Conservation (phyloP, 768 basidiomycete species). For the Suillus sp. region DNA sequence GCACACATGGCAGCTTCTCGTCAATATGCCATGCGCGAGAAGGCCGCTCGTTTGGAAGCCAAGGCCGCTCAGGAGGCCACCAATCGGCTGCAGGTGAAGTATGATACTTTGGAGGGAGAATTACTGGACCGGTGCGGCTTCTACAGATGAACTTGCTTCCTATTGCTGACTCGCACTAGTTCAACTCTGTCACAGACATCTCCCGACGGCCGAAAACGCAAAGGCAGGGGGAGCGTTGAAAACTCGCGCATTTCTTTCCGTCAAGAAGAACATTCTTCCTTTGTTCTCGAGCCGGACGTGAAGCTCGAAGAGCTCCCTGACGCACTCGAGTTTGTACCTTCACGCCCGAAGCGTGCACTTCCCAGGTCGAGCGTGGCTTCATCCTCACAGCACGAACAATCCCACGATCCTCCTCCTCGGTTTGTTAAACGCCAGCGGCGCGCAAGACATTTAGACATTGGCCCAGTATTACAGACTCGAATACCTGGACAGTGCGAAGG, state of each 20-base stretch:
- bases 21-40: conserved; percentile 36
- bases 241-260: background rate
- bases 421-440: conserved; percentile 29
- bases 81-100: conserved; percentile 40
- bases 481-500: background rate
- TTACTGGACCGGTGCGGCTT: conserved; percentile 5
- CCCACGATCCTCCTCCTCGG: conserved; percentile 10
- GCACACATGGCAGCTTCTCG: conserved; percentile 37
- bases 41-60: conserved; percentile 30
- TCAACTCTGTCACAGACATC: background rate
- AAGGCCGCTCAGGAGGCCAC: conserved; percentile 41
- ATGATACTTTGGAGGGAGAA: conserved; percentile 33
- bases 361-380: conserved; percentile 25
- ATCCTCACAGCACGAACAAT: conserved; percentile 6
- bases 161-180: conserved; percentile 3
- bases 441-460: conserved; percentile 22
- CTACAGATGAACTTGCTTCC: background rate
- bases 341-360: conserved; percentile 31
- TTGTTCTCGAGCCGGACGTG: background rate
- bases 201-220: conserved; percentile 9
- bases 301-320: background rate
- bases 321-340: too few relatives aligned
- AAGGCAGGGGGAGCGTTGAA: background rate
- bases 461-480: background rate
- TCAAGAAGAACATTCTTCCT: background rate